These are phyloP conservation scores for Lichtheimia ornata DNA, from an alignment of 371 early-diverging fungal species.

Conservation along the genomic window DNA sequence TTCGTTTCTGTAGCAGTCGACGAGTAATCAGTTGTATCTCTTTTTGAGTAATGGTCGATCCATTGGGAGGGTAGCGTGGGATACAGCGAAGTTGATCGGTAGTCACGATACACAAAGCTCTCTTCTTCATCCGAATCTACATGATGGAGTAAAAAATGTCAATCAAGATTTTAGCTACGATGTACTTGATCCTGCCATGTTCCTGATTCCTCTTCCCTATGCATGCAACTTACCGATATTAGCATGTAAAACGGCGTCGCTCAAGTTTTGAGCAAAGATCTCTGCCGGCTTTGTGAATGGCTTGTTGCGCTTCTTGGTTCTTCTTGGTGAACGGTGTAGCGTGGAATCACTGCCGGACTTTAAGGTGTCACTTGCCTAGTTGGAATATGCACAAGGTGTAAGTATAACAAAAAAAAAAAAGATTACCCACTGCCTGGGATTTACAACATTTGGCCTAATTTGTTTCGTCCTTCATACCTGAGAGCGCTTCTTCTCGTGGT, in stretches of 20 bases:
- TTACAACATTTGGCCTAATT: conserved; percentile 2
- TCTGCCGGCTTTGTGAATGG: conserved; percentile 35
- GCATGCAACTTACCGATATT: conserved; percentile 28
- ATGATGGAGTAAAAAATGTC: background rate
- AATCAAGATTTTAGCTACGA: no score
- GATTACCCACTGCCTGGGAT: no score
- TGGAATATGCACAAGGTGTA: background rate
- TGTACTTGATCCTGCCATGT: no score
- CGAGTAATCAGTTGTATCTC: conserved; percentile 12
- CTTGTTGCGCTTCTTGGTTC: conserved; percentile 11
- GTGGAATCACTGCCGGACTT: conserved; percentile 18
- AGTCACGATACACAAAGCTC: conserved; percentile 42
- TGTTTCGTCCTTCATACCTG: conserved; percentile 7
- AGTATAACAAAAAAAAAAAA: background rate
- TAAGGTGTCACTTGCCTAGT: conserved; percentile 6
- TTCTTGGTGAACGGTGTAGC: conserved; percentile 11
- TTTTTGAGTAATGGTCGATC: conserved; percentile 8
- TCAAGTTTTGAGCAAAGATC: conserved; percentile 46
- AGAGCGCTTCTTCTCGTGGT: conserved; percentile 1
- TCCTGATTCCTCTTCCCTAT: background rate
- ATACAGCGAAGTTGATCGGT: conserved; percentile 21
- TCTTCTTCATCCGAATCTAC: conserved; percentile 44
- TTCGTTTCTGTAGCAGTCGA: conserved; percentile 7
- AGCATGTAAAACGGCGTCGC: conserved; percentile 51
- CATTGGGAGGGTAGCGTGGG: conserved; percentile 25